These are phyloP conservation scores for Scleroderma bovista DNA, from an alignment of 768 basidiomycete genomes.

Conservation along the genomic window DNA sequence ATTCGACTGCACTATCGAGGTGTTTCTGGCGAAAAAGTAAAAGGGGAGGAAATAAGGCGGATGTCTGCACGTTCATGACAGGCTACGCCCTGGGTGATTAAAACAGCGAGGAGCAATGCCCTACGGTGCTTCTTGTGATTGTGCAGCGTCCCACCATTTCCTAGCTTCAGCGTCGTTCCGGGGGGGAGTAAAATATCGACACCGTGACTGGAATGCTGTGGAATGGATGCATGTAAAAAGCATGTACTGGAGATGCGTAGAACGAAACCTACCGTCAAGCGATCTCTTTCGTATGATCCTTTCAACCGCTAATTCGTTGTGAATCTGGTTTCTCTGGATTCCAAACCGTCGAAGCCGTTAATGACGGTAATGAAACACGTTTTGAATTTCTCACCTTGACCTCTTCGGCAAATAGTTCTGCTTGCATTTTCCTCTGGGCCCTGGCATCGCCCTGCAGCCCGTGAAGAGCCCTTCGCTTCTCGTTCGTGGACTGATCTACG, in stretches of 20 bases:
- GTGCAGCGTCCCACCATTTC: slow-evolving; percentile 48
- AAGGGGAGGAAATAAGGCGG: slow-evolving; percentile 10
- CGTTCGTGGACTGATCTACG: slow-evolving; percentile 56
- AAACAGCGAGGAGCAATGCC: slow-evolving; percentile 26
- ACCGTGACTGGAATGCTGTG: slow-evolving; percentile 73
- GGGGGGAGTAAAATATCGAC: slow-evolving; percentile 73
- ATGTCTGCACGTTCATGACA: slow-evolving; percentile 9
- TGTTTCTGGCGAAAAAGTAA: not conserved
- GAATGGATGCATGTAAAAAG: slow-evolving; percentile 14
- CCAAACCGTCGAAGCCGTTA: slow-evolving; percentile 22
- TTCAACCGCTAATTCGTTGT: slow-evolving; percentile 69
- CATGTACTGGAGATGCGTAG: slow-evolving; percentile 4
- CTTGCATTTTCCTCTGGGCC: slow-evolving; percentile 47
- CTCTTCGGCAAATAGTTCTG: slow-evolving; percentile 56
- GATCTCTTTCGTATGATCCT: slow-evolving; percentile 65
- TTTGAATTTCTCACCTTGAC: slow-evolving; percentile 64
- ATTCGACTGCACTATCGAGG: not conserved
- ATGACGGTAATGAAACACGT: slow-evolving; percentile 24
- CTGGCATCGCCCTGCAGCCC: slow-evolving; percentile 39
- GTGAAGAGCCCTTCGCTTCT: slow-evolving; percentile 46
- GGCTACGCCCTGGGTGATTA: slow-evolving; percentile 15
- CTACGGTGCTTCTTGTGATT: slow-evolving; percentile 30
- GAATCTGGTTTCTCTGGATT: slow-evolving; percentile 63
- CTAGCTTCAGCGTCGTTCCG: slow-evolving; percentile 50
- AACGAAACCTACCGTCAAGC: slow-evolving; percentile 51